Percentiles rank a stretch among this genome's conserved stretches.
Evolutionary conservation across 352 stramenopile species (phyloP).

Genomic region (Pythium rhizo-oryzae): DNA sequence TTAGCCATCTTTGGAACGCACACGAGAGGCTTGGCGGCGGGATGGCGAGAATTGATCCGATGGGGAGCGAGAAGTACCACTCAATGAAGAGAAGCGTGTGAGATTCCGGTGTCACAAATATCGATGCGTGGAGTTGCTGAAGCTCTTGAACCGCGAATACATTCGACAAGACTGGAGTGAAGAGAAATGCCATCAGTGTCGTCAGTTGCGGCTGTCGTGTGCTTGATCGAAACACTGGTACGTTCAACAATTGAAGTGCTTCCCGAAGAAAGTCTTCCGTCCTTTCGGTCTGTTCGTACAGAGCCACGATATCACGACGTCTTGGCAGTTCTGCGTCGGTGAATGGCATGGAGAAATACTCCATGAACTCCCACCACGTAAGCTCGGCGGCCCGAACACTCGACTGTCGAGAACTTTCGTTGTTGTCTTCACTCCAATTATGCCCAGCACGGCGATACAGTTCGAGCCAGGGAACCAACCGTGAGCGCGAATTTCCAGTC

Average conservation of each 20-base stretch:
- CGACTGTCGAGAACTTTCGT: conserved; percentile 38
- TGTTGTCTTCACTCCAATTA: conserved; percentile 55
- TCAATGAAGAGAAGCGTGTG: conserved; percentile 68
- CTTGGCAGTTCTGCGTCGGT: conserved; percentile 57
- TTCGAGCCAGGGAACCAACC: conserved; percentile 70
- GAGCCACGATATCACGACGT: conserved; percentile 59
- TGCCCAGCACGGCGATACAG: conserved; percentile 68
- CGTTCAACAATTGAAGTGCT: conserved; percentile 44
- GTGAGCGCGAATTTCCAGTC: conserved; percentile 21
- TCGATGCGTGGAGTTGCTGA: conserved; percentile 52
- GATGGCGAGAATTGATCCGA: conserved; percentile 58
- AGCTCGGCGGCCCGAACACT: conserved; percentile 45
- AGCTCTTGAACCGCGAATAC: conserved; percentile 86
- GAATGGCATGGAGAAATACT: conserved; percentile 85
- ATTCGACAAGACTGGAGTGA: conserved; percentile 72
- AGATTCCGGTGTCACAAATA: conserved; percentile 56
- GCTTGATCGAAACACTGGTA: conserved; percentile 52
- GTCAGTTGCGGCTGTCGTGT: conserved; percentile 31
- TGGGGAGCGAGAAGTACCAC: conserved; percentile 82
- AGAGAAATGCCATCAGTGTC: conserved; percentile 62
- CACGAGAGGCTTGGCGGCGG: conserved; percentile 68
- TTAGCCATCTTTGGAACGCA: conserved; percentile 76
- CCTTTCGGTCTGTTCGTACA: conserved; percentile 62
- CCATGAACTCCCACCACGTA: conserved; percentile 74
- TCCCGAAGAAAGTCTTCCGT: conserved; percentile 62